Percentiles rank a stretch among this genome's conserved stretches.
These are phyloP conservation scores for Annulohypoxylon nitens DNA, from an alignment of 495 filamentous ascomycete species.

Conservation along the genomic window DNA sequence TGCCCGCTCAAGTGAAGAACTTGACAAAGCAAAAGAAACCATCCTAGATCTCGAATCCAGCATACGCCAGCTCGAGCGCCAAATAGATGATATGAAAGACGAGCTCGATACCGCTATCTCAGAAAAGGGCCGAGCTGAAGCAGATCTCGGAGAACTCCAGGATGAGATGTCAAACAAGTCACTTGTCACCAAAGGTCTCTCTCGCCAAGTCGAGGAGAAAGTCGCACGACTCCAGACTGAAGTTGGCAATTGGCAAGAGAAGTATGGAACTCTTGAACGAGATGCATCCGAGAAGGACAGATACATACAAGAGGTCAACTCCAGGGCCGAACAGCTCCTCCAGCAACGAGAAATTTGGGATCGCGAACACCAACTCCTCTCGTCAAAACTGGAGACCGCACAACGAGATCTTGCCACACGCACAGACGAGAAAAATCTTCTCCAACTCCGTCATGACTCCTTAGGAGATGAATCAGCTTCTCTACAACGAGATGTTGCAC, in stretches of 20 bases:
- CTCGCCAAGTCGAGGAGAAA: slow-evolving; percentile 80
- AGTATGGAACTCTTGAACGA: slow-evolving; percentile 65
- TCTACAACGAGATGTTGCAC: slow-evolving; percentile 70
- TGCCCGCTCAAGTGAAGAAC: slow-evolving; percentile 64
- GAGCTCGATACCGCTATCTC: slow-evolving; percentile 73
- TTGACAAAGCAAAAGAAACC: slow-evolving; percentile 67
- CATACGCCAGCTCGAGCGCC: slow-evolving; percentile 59
- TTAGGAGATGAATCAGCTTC: slow-evolving; percentile 72
- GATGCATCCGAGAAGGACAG: slow-evolving; percentile 54
- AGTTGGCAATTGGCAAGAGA: slow-evolving; percentile 69
- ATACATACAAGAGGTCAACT: slow-evolving; percentile 59
- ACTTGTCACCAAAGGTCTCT: slow-evolving; percentile 79
- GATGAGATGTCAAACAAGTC: slow-evolving; percentile 86
- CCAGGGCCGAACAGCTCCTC: slow-evolving; percentile 56
- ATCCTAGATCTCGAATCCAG: slow-evolving; percentile 62
- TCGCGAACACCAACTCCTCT: slow-evolving; percentile 58
- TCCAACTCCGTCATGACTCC: slow-evolving; percentile 75
- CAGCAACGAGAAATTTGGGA: slow-evolving; percentile 58
- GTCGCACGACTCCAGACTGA: slow-evolving; percentile 74
- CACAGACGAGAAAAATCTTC: slow-evolving; percentile 74
- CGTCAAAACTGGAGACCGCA: slow-evolving; percentile 64
- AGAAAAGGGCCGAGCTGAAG: slow-evolving; percentile 69
- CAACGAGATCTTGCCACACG: slow-evolving; percentile 68
- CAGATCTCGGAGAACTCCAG: slow-evolving; percentile 74
- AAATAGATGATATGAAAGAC: slow-evolving; percentile 69